Conservation (phyloP, 2,329 filamentous ascomycete species). For the Nannizziopsis barbatae region DNA sequence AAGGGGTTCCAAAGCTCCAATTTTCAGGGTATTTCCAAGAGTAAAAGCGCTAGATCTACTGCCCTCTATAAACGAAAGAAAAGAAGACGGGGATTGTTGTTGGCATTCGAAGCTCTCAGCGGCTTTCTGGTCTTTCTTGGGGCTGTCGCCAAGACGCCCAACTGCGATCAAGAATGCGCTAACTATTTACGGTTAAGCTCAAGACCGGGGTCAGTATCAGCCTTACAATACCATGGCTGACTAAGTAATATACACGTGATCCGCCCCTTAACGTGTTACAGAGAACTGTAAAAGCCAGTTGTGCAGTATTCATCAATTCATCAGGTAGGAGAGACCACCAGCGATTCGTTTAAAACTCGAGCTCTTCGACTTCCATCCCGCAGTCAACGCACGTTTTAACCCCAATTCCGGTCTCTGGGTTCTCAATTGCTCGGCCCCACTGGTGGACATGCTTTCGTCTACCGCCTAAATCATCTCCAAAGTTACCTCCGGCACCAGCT, state of each 20-base stretch:
- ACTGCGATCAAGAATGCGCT: not conserved
- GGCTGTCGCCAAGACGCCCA: conserved; percentile 4
- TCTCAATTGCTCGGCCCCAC: conserved; percentile 54
- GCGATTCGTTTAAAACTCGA: conserved; percentile 40
- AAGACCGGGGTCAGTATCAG: not conserved
- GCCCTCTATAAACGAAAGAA: not conserved
- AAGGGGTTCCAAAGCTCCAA: too few species aligned
- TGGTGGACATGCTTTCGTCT: conserved; percentile 75
- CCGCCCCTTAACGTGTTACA: too few species aligned
- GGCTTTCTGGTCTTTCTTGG: not conserved
- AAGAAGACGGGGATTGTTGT: conserved; percentile 1
- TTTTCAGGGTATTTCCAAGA: not conserved
- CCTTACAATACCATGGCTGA: not conserved
- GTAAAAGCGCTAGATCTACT: not conserved
- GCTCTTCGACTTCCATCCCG: conserved; percentile 56
- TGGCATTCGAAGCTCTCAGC: not conserved
- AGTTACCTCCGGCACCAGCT: conserved; percentile 39
- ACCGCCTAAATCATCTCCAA: conserved; percentile 64
- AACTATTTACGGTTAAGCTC: not conserved
- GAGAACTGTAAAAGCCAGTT: not conserved
- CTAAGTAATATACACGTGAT: too few species aligned
- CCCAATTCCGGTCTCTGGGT: conserved; percentile 46
- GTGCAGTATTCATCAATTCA: not conserved
- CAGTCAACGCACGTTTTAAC: conserved; percentile 63
- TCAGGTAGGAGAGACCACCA: not conserved